Conservation (phyloP, 208 protist species). For the Acanthamoeba lenticulata region DNA sequence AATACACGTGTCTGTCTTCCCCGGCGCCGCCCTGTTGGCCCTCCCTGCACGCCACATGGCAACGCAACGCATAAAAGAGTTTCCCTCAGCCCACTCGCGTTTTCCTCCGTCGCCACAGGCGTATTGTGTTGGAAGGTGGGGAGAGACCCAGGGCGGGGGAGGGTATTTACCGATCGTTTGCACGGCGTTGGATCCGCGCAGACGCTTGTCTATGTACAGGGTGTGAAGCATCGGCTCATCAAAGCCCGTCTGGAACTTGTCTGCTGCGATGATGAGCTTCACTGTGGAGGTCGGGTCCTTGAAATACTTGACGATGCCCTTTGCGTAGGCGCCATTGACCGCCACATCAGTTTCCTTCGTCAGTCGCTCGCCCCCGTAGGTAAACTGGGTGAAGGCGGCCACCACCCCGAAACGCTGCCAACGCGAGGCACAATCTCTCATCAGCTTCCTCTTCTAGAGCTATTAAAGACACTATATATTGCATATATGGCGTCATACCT, state of each 20-base stretch:
- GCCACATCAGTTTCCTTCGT: not conserved
- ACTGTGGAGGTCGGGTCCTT: slow-evolving; percentile 13
- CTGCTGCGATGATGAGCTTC: slow-evolving; percentile 60
- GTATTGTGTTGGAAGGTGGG: no score
- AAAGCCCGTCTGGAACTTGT: slow-evolving; percentile 63
- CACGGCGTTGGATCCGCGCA: slow-evolving; percentile 43
- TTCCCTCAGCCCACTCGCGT: no score
- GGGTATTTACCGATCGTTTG: not conserved
- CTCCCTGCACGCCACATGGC: not conserved
- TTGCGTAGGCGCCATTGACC: slow-evolving; percentile 33
- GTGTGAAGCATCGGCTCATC: slow-evolving; percentile 56
- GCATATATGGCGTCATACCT: not conserved
- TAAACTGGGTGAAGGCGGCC: slow-evolving; percentile 32
- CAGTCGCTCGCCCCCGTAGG: slow-evolving; percentile 17
- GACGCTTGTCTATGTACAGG: slow-evolving; percentile 47
- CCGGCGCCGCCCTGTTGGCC: not conserved
- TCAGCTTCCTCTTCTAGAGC: not conserved
- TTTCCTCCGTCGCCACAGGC: no score
- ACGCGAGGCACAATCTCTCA: not conserved
- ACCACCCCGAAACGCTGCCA: not conserved
- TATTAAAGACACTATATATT: not conserved
- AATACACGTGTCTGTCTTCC: slow-evolving; percentile 25
- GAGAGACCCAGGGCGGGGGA: no score
- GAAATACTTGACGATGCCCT: not conserved
- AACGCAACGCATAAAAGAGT: no score